A percentile compares a stretch with the other conserved stretches of the same genome.
Evolutionary conservation across 116 monocot species (phyloP).

Genomic region (Phalaenopsis hybrid): DNA sequence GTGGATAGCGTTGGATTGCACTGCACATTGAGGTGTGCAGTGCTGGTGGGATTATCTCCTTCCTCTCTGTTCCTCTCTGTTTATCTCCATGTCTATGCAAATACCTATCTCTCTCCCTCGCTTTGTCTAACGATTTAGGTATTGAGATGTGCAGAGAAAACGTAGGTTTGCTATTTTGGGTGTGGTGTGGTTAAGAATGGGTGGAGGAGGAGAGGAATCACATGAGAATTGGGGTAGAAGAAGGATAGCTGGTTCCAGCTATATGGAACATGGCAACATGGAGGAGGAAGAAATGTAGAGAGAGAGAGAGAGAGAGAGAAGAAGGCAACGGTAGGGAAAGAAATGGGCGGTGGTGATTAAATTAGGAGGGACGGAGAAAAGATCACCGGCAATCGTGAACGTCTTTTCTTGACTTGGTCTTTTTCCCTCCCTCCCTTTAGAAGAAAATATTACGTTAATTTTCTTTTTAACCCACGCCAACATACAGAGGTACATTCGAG

Average conservation of each 20-base stretch:
- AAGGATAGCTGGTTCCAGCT: constrained; percentile 9
- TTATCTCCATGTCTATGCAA: not conserved
- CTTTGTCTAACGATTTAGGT: not conserved
- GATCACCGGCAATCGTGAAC: not conserved
- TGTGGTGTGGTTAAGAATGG: not conserved
- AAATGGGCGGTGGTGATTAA: not conserved
- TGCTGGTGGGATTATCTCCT: constrained; percentile 35
- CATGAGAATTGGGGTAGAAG: constrained; percentile 5
- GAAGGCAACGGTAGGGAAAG: not conserved
- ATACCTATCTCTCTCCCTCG: not conserved
- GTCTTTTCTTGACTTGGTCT: not conserved
- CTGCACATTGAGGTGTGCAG: constrained; percentile 8
- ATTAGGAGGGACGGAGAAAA: not conserved
- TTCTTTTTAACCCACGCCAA: too few species aligned
- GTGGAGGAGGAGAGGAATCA: constrained; percentile 5
- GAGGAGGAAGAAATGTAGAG: not conserved
- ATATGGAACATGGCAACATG: constrained; percentile 4
- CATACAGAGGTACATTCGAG: too few species aligned
- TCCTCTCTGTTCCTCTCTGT: not conserved
- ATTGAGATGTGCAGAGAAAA: not conserved
- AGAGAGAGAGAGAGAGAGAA: not conserved
- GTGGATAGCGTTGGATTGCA: not conserved
- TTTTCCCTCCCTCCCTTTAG: too few species aligned
- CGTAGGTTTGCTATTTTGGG: not conserved
- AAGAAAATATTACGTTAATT: too few species aligned